Base-by-base conservation (phyloP, 495 filamentous ascomycete genomes). In the Patellaria atrata region DNA sequence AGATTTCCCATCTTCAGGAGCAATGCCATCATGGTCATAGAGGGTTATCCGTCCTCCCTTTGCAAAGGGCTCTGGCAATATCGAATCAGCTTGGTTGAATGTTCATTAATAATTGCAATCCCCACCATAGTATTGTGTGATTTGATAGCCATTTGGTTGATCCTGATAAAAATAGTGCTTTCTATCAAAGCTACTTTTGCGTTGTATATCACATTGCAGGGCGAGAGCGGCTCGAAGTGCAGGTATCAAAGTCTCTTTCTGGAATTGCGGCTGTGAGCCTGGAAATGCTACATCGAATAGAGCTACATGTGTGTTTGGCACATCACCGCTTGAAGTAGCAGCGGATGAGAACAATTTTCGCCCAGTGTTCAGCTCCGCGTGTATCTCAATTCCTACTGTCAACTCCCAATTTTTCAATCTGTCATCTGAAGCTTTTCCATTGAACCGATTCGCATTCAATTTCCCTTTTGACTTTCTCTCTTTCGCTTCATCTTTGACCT, bases 161-260 rank as follows among this genome's bases (percentile, higher is more conserved):
- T 99, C 89, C 68, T 85, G 87, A 59, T 94, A 91, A 58, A 94
- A 94, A 54, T 99, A 99, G 50, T 99, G 89, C 54, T 99, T 99
- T 31, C 89, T 69, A 57, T 99, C 89, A 56, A 91, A 99, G 21
- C 68, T 68, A 50, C 82, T 91, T 29, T 67, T 65, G 1, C 56
- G 64, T 50, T 85, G 73, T 30, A 94, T 70, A 0, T 73, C 54
- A 57, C 89, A 96, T 28, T 73, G 69, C 21, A 99, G 62, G 2
- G 85, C 85, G 10, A 94, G 53, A 1, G 86, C 87, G 21, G 89
- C 85, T 34, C 89, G 75, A 16, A 99, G 53, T 18, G 89, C 89
- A 22, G 89, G 91, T 11, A 99, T 65, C 15, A 96, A 61, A 0
- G 80, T 83, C 35, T 76, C 79, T 27, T 64, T 62, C 60, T 96